Conservation (phyloP, 2,329 filamentous ascomycete genomes). For the Colletotrichum higginsianum region DNA sequence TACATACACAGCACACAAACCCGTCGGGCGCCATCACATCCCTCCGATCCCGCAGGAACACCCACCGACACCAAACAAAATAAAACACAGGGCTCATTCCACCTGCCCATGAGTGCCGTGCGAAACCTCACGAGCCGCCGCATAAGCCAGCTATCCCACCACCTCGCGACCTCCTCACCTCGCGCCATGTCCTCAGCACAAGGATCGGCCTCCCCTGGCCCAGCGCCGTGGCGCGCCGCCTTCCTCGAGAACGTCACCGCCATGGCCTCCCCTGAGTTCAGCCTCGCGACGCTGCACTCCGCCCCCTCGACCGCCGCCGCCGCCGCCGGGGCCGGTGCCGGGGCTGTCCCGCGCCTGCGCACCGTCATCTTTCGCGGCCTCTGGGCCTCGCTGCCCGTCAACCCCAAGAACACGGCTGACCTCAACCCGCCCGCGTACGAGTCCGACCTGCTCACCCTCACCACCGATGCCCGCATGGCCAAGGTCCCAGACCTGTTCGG, state of each 20-base stretch:
- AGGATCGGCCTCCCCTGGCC: constrained; percentile 41
- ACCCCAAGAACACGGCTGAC: constrained; percentile 80
- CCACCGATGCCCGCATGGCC: constrained; percentile 89
- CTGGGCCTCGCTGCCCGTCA: constrained; percentile 80
- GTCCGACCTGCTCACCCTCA: constrained; percentile 85
- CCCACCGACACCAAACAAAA: not conserved
- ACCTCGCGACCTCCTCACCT: not conserved
- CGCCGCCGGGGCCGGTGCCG: too few relatives aligned
- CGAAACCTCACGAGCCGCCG: constrained; percentile 26
- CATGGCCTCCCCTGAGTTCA: constrained; percentile 65
- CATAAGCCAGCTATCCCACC: constrained; percentile 30
- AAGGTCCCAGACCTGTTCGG: constrained; percentile 82
- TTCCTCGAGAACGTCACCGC: constrained; percentile 66
- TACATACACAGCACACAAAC: not conserved
- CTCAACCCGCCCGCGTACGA: constrained; percentile 79
- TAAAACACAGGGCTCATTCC: not conserved
- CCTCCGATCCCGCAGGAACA: not conserved
- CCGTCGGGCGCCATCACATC: not conserved
- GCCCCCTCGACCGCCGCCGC: not conserved
- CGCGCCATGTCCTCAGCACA: constrained; percentile 47
- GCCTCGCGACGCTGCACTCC: constrained; percentile 65
- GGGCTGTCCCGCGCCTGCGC: constrained; percentile 68
- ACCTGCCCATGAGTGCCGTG: constrained; percentile 21
- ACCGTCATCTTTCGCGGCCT: constrained; percentile 90
- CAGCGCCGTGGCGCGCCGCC: constrained; percentile 68